Evolutionary conservation across 352 stramenopile species (phyloP), one percentile per base, ranked within the genome.

Genomic region (Thalassiosira sp.): DNA sequence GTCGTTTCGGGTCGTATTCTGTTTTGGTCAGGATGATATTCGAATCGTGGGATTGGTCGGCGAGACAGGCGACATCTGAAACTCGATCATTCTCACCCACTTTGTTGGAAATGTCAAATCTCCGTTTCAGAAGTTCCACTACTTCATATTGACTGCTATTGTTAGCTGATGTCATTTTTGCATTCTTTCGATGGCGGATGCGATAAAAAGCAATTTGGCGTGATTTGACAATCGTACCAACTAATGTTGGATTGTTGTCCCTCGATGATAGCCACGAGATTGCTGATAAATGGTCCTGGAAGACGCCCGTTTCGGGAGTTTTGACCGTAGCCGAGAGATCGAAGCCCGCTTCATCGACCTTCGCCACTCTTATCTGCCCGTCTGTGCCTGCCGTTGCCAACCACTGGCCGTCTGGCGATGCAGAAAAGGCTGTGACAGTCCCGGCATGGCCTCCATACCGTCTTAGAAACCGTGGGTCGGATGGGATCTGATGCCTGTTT

Each of bases 391-490:
- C 24, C 53, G 53, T 61, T 5, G 53, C 53, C n/a, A 61, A 13
- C 53, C 53, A 61, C 53, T 48, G 15, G n/a, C 53, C 53, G 53
- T 61, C 31, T 5, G 53, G 53, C 5, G 53, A 61, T 5, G n/a
- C 25, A 16, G 53, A 33, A 22, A 15, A 51, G 16, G 53, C 53
- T 5, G 24, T 37, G 53, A 61, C 8, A 16, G 15, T 8, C 5
- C 53, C 53, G 53, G 53, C 31, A 16, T 61, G 53, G 60, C 53
- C 53, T 20, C 25, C 53, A 16, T 51, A 61, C n/a, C 53, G 53
- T 13, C 18, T 18, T 5, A 61, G 25, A 16, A 51, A 61, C 5
- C 18, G 53, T 11, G 53, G 53, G n/a, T 61, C 16, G 45, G 45
- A 54, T 5, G 45, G 15, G 5, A 54, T n/a, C n/a, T n/a, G n/a